These are phyloP conservation scores for Marasmius oreades DNA, from an alignment of 1,284 basidiomycete genomes.

Conservation along the genomic window DNA sequence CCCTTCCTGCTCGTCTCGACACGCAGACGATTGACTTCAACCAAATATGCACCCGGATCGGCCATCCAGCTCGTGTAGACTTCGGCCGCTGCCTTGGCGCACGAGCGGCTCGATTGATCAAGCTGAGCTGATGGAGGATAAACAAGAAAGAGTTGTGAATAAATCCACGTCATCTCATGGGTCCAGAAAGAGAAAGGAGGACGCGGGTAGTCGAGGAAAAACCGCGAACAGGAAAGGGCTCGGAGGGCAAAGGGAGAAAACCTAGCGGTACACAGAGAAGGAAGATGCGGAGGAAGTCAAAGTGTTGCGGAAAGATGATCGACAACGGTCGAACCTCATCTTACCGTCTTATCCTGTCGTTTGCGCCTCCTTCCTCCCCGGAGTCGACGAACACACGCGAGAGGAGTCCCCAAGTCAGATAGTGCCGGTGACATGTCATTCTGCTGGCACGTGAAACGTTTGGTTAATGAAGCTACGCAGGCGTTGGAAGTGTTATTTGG, in stretches of 20 bases:
- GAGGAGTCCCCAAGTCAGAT: slow-evolving; percentile 70
- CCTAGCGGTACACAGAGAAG: slow-evolving; percentile 77
- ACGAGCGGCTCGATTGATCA: slow-evolving; percentile 76
- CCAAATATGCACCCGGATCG: slow-evolving; percentile 68
- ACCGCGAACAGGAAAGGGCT: slow-evolving; percentile 21
- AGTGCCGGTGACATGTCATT: slow-evolving; percentile 91
- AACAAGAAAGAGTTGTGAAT: slow-evolving; percentile 81
- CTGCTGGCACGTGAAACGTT: slow-evolving; percentile 80
- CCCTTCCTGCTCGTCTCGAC: slow-evolving; percentile 45
- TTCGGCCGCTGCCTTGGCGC: slow-evolving; percentile 80
- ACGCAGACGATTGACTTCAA: slow-evolving; percentile 43
- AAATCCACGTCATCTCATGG: slow-evolving; percentile 49
- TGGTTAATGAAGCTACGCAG: slow-evolving; percentile 97
- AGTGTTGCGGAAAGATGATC: slow-evolving; percentile 84
- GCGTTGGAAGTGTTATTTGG: slow-evolving; percentile 91
- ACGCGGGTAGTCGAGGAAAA: slow-evolving; percentile 44
- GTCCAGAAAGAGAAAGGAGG: not conserved
- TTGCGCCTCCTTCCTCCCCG: slow-evolving; percentile 52
- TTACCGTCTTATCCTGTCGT: slow-evolving; percentile 1
- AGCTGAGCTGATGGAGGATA: slow-evolving; percentile 79
- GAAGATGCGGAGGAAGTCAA: slow-evolving; percentile 89
- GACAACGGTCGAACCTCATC: slow-evolving; percentile 21
- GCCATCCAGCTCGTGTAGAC: slow-evolving; percentile 92
- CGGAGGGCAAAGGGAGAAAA: slow-evolving; percentile 53
- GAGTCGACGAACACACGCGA: slow-evolving; percentile 41